Evolutionary conservation across 2,329 filamentous ascomycete species (phyloP).

Genomic region (Cephalotrichum gorgonifer): DNA sequence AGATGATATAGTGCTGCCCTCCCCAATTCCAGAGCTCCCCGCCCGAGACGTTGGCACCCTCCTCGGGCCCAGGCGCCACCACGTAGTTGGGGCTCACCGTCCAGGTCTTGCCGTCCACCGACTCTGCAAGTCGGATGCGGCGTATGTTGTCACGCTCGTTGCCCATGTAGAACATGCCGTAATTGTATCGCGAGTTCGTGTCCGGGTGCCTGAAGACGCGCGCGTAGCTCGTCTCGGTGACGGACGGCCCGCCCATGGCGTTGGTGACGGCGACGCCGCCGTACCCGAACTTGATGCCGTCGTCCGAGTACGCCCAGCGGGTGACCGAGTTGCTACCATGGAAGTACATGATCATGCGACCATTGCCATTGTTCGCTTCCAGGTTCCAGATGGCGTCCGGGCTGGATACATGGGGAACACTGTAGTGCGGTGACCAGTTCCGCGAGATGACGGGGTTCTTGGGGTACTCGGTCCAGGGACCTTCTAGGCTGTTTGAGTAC

Average conservation of each 20-base stretch:
- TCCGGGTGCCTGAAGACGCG: slow-evolving; percentile 15
- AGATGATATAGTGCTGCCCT: slow-evolving; percentile 9
- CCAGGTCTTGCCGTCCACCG: slow-evolving; percentile 12
- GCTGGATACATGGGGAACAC: slow-evolving; percentile 10
- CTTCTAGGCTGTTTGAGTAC: slow-evolving; percentile 11
- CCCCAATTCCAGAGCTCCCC: slow-evolving; percentile 10
- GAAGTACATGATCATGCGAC: slow-evolving; percentile 10
- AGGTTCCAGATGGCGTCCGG: slow-evolving; percentile 10
- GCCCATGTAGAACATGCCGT: slow-evolving; percentile 18
- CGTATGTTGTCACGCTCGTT: slow-evolving; percentile 14
- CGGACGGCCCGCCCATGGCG: slow-evolving; percentile 12
- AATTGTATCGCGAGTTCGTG: slow-evolving; percentile 10
- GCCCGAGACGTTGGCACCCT: slow-evolving; percentile 10
- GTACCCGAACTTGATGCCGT: slow-evolving; percentile 10
- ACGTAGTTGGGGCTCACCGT: slow-evolving; percentile 10
- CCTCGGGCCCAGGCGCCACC: slow-evolving; percentile 8
- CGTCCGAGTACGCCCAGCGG: slow-evolving; percentile 9
- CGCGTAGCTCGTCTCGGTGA: slow-evolving; percentile 15
- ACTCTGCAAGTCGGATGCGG: slow-evolving; percentile 15
- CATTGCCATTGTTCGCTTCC: too few species aligned
- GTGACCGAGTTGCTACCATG: slow-evolving; percentile 10
- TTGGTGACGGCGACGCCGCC: slow-evolving; percentile 13
- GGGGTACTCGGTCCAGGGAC: slow-evolving; percentile 10
- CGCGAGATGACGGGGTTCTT: slow-evolving; percentile 9
- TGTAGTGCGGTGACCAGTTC: slow-evolving; percentile 8